Evolutionary conservation across 2,329 filamentous ascomycete species (phyloP).

Genomic region (Periconia sp.): DNA sequence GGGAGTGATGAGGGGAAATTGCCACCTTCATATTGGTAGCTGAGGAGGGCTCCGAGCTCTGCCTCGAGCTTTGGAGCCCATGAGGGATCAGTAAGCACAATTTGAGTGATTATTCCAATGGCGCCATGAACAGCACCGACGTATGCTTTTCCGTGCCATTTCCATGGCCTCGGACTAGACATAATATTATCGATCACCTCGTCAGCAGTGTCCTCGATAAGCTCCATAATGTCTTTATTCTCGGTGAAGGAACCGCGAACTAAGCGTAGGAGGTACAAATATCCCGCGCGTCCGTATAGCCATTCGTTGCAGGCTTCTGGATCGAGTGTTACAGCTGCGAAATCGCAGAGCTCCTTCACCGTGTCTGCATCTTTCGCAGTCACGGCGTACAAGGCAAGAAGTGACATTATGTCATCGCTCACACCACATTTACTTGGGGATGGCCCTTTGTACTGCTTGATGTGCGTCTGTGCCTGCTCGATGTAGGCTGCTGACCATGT

Average conservation of each 20-base stretch:
- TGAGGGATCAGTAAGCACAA: conserved; percentile 64
- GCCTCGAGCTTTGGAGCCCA: conserved; percentile 61
- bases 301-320: conserved; percentile 64
- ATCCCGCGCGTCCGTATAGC: conserved; percentile 70
- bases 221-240: conserved; percentile 57
- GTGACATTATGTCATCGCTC: conserved; percentile 57
- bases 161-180: conserved; percentile 62
- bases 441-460: conserved; percentile 56
- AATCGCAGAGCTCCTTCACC: conserved; percentile 57
- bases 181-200: conserved; percentile 67
- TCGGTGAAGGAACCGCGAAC: conserved; percentile 63
- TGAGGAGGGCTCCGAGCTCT: conserved; percentile 62
- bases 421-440: conserved; percentile 55
- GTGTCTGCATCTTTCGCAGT: conserved; percentile 58
- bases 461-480: conserved; percentile 56
- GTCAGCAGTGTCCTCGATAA: conserved; percentile 60
- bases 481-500: conserved; percentile 59
- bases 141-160: conserved; percentile 68
- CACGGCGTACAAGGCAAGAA: conserved; percentile 57
- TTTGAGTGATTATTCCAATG: conserved; percentile 73
- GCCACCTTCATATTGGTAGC: conserved; percentile 65
- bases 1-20: conserved; percentile 67
- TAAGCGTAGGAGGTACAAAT: conserved; percentile 70
- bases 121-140: conserved; percentile 72
- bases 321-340: conserved; percentile 54